phyloP scores from a whole-genome alignment of 805 yeast genomes.

The Wickerhamiella siamensis region DNA sequence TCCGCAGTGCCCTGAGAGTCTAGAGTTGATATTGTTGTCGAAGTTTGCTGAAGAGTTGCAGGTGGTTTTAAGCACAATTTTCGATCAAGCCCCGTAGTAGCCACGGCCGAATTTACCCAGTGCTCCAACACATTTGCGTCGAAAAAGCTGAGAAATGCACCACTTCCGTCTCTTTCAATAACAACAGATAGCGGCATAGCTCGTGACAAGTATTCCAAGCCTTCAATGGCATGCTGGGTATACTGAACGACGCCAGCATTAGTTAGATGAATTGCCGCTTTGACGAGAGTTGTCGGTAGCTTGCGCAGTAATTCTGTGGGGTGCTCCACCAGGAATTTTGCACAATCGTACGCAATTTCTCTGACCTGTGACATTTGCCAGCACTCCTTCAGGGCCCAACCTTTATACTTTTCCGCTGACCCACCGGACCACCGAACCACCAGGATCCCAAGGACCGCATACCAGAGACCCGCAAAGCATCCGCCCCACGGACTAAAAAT shows the following conservation, averaged over 20 bases:
- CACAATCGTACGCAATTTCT: not conserved
- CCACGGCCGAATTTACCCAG: not conserved
- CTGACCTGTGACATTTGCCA: not conserved
- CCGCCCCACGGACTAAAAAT: no score
- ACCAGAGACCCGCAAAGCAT: no score
- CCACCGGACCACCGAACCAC: not conserved
- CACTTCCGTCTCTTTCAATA: not conserved
- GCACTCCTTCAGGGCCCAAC: no score
- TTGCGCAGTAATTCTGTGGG: not conserved
- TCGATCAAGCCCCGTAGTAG: not conserved
- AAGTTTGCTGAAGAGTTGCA: not conserved
- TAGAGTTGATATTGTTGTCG: no score
- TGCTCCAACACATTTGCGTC: not conserved
- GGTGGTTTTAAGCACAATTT: not conserved
- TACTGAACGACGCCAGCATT: not conserved
- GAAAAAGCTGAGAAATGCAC: not conserved
- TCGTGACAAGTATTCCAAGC: not conserved
- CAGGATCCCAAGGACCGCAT: no score
- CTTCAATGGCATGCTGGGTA: not conserved
- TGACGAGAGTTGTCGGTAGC: not conserved
- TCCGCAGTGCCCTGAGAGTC: not conserved
- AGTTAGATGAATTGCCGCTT: not conserved
- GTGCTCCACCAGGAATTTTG: not conserved
- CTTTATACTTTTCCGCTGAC: no score
- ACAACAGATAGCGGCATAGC: not conserved